Evolutionary conservation across 2,329 filamentous ascomycete species (phyloP), one percentile per base, ranked within the genome.

Genomic region (Hypocreales sp.): DNA sequence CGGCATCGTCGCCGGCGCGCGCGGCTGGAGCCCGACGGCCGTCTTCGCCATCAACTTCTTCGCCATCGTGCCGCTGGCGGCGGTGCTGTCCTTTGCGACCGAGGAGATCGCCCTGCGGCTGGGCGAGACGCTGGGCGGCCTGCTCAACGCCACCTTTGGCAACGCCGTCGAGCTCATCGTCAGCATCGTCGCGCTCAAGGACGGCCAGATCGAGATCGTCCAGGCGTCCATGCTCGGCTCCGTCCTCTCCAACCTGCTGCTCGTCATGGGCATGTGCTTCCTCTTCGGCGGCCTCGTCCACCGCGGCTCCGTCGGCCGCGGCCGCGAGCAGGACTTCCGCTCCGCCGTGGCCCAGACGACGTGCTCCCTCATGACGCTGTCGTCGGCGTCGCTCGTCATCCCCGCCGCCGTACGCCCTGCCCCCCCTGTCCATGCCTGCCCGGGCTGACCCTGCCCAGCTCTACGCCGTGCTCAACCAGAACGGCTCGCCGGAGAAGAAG

Each of bases 181-280:
- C 47, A 92, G 82, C 50, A 87, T 95, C 40, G 79, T 95, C 37
- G 90, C 90, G 12, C 67, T 98, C 24, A 72, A 64, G 38, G 73
- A 90, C 41, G 72, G 74, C 36, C 79, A 95, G 56, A 92, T 94
- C 46, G 76, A 87, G 42, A 86, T 95, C 38, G 87, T 95, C n/a
- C 90, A 95, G 57, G 79, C 87, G 13, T 92, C 83, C 37, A 95
- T 95, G 86, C 73, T 95, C 19, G 87, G 90, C 25, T 92, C 81
- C 45, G 92, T 95, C 41, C 64, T 95, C 21, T 94, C 87, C 38
- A 95, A 95, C 53, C 76, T 94, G 37, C 67, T 95, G 7, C 71
- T 95, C 14, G 87, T 84, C 25, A 67, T 84, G 47, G 78, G 79
- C 41, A 81, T 80, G 64, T 83, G 78, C 52, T 83, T 83, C 57